A percentile compares a stretch with the other conserved stretches of the same genome.
These are phyloP conservation scores for Pythium aphanidermatum DNA, from an alignment of 352 stramenopile species.

Conservation along the genomic window DNA sequence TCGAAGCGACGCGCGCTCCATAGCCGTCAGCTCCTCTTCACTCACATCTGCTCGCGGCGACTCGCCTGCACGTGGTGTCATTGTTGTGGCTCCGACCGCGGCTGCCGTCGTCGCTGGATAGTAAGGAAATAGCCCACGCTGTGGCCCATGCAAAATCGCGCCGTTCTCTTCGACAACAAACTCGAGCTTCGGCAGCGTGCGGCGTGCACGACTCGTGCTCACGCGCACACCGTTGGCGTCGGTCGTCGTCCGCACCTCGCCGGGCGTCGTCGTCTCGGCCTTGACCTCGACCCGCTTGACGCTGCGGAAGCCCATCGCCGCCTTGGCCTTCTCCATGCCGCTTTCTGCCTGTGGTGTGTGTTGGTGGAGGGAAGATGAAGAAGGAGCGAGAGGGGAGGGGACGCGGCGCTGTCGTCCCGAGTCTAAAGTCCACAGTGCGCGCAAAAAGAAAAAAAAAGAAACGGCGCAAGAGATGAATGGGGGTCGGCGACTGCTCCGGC, in stretches of 20 bases:
- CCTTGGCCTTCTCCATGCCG: constrained; percentile 30
- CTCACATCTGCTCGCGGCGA: no score
- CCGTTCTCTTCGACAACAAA: constrained; percentile 82
- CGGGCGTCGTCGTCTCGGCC: constrained; percentile 77
- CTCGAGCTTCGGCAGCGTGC: constrained; percentile 77
- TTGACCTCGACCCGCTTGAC: constrained; percentile 81
- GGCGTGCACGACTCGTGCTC: constrained; percentile 49
- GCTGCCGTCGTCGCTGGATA: constrained; percentile 9
- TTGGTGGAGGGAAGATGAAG: neutral
- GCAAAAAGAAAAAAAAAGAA: neutral
- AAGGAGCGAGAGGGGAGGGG: no score
- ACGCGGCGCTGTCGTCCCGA: no score
- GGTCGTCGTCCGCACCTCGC: constrained; percentile 64
- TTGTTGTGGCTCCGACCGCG: neutral
- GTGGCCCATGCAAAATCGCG: constrained; percentile 66
- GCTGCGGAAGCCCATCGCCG: constrained; percentile 74
- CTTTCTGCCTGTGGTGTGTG: constrained; percentile 3
- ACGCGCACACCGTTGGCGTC: constrained; percentile 58
- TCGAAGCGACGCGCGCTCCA: no score
- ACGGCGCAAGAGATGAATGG: neutral
- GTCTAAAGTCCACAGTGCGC: constrained; percentile 1
- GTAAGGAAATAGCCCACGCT: constrained; percentile 46
- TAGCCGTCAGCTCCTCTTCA: no score
- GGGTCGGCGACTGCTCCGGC: no score
- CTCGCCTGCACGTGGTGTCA: no score